Evolutionary conservation across 2,329 filamentous ascomycete genomes (phyloP), one percentile per base, ranked within the genome.

Genomic region (Trichoderma arundinaceum): DNA sequence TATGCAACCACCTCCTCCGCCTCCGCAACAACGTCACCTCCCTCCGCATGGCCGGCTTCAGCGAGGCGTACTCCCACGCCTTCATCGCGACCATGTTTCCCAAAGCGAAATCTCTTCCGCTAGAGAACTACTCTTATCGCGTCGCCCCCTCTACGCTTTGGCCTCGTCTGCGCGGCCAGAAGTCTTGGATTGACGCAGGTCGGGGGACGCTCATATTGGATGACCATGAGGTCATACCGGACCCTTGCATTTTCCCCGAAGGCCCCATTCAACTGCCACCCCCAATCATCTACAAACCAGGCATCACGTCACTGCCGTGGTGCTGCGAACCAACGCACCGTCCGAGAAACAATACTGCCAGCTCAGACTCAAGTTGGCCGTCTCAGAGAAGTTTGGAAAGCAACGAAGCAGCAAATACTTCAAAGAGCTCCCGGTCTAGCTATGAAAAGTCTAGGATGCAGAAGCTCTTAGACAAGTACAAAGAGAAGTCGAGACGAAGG

Each of bases 11-110:
- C 17, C 67, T 80, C 3, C 38, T 73, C 4, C 68, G 64, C 1
- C 74, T 80, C 2, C 69, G 67, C 10, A 75, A 72, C 5, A 70
- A 72, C 1, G 62, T 80, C 51, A 66, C 70, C 39, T 75, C 76
- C 0, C 66, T 76, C 7, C 74, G 78, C 17, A 73, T 80, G 63
- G 77, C 74, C 22, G 78, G 78, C 2, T 79, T 80, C 67, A 72
- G 69, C 65, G 72, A 77, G 12, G 12, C 53, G 0, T 79, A 77
- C 66, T 74, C 75, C 0, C 64, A 70, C 32, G 65, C 61, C 8
- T 69, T 78, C 32, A 60, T 77, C 10, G 56, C 68, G 13, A 69
- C 70, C 0, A 35, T 78, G 7, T 77, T 78, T 44, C 68, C 71
- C 64, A 22, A 66, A 1, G 39, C 49, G 0, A 56, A 49, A 6